phyloP scores from a whole-genome alignment of 2,329 filamentous ascomycete species.

The Ophiostoma montium region DNA sequence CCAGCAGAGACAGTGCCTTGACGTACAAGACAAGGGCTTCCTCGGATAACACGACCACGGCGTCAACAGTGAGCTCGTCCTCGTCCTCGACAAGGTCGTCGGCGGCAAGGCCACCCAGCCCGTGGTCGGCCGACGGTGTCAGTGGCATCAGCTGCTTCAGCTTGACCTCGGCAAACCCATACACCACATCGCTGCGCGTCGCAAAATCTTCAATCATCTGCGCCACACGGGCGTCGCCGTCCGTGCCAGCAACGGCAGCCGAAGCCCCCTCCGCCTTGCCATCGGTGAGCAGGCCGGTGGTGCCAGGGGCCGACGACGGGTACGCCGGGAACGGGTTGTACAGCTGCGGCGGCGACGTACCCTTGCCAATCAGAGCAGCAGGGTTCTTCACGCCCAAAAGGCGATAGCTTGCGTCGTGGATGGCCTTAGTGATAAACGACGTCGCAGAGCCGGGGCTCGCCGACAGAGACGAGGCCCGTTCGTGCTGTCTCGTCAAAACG shows the following conservation, averaged over 20 bases:
- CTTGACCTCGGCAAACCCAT: slow-evolving; percentile 95
- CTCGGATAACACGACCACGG: slow-evolving; percentile 74
- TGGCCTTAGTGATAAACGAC: slow-evolving; percentile 85
- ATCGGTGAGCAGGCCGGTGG: slow-evolving; percentile 11
- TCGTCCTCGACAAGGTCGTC: slow-evolving; percentile 50
- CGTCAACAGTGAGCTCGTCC: slow-evolving; percentile 70
- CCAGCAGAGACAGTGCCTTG: slow-evolving; percentile 78
- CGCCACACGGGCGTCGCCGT: slow-evolving; percentile 68
- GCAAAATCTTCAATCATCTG: slow-evolving; percentile 83
- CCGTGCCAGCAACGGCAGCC: slow-evolving; percentile 30
- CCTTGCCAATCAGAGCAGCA: slow-evolving; percentile 44
- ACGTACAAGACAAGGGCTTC: slow-evolving; percentile 93
- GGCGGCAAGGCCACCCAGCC: slow-evolving; percentile 44
- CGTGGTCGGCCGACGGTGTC: slow-evolving; percentile 62
- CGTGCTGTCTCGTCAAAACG: slow-evolving; percentile 43
- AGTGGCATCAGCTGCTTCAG: slow-evolving; percentile 92
- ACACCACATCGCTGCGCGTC: slow-evolving; percentile 88
- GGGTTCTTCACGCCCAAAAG: slow-evolving; percentile 59
- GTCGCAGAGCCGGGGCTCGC: slow-evolving; percentile 59
- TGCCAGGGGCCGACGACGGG: slow-evolving; percentile 35
- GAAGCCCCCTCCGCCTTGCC: slow-evolving; percentile 27
- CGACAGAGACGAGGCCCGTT: slow-evolving; percentile 64
- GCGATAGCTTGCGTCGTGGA: slow-evolving; percentile 77
- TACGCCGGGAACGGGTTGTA: slow-evolving; percentile 79
- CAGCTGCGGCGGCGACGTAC: slow-evolving; percentile 57